These are phyloP conservation scores for Schwanniomyces vanrijiae DNA, from an alignment of 805 yeast genomes.

Conservation along the genomic window DNA sequence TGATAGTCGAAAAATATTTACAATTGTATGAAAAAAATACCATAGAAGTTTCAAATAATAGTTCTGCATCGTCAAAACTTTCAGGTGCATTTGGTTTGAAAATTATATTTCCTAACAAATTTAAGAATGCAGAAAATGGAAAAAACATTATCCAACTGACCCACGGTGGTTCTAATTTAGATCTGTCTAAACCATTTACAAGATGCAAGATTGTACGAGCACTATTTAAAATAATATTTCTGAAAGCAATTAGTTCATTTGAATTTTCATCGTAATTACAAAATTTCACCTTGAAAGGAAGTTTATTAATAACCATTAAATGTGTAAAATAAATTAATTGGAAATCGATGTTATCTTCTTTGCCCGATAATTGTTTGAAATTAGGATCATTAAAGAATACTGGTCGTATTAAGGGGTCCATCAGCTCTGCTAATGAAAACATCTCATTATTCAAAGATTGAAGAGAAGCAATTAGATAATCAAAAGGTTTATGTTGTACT, in stretches of 20 bases:
- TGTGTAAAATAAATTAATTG: conserved; percentile 36
- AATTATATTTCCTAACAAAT: conserved; percentile 27
- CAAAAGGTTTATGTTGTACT: conserved; percentile 17
- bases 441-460: conserved; percentile 27
- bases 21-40: conserved; percentile 12
- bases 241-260: conserved; percentile 18
- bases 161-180: conserved; percentile 20
- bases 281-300: conserved; percentile 22
- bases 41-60: conserved; percentile 23
- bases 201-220: conserved; percentile 37
- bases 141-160: conserved; percentile 32
- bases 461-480: conserved; percentile 19
- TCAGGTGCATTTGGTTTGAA: conserved; percentile 30
- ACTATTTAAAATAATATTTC: conserved; percentile 31
- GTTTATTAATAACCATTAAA: conserved; percentile 35
- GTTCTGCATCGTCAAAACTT: conserved; percentile 22
- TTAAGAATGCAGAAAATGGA: conserved; percentile 32
- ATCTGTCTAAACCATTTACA: conserved; percentile 18
- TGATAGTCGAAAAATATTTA: neutral
- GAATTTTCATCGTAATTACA: conserved; percentile 16
- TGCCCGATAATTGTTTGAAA: conserved; percentile 13
- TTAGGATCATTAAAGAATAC: conserved; percentile 32
- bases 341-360: conserved; percentile 13
- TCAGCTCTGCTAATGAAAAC: conserved; percentile 19
- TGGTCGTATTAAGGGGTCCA: conserved; percentile 23